A percentile compares a stretch with the other conserved stretches of the same genome.
Conservation (phyloP, 1,139 yeast species). For the Groenewaldozyma sp. region DNA sequence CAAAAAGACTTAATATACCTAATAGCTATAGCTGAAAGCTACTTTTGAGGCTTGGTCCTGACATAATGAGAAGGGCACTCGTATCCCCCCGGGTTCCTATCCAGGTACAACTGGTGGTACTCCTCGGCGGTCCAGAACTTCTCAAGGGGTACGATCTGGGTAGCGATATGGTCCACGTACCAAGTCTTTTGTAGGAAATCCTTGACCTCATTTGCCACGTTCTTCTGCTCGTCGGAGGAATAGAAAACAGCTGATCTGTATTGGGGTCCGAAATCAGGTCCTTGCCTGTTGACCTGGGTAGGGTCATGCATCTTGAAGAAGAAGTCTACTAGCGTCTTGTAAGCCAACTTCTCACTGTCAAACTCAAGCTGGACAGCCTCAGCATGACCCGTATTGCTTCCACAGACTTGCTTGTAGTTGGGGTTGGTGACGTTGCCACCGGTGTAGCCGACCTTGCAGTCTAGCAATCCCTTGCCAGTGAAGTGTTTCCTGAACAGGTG, state of each 20-base stretch:
- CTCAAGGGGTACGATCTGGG: slow-evolving; percentile 58
- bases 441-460: slow-evolving; percentile 80
- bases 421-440: slow-evolving; percentile 60
- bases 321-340: slow-evolving; percentile 62
- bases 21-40: too few relatives aligned
- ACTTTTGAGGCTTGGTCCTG: slow-evolving; percentile 34
- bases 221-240: slow-evolving; percentile 43
- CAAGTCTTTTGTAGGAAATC: slow-evolving; percentile 45
- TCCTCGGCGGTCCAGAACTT: slow-evolving; percentile 88
- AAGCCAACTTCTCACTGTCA: slow-evolving; percentile 55
- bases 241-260: slow-evolving; percentile 72
- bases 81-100: slow-evolving; percentile 74
- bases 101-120: slow-evolving; percentile 77
- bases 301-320: slow-evolving; percentile 91
- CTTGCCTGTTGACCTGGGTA: slow-evolving; percentile 52
- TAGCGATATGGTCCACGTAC: slow-evolving; percentile 47
- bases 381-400: slow-evolving; percentile 51
- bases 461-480: slow-evolving; percentile 53
- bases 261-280: slow-evolving; percentile 77
- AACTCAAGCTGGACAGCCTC: slow-evolving; percentile 78
- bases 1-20: background rate
- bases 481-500: slow-evolving; percentile 67
- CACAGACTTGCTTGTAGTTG: slow-evolving; percentile 68
- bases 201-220: slow-evolving; percentile 34
- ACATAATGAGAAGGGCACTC: slow-evolving; percentile 82